phyloP scores from a whole-genome alignment of 768 basidiomycete species.

The Boletus reticulatus region DNA sequence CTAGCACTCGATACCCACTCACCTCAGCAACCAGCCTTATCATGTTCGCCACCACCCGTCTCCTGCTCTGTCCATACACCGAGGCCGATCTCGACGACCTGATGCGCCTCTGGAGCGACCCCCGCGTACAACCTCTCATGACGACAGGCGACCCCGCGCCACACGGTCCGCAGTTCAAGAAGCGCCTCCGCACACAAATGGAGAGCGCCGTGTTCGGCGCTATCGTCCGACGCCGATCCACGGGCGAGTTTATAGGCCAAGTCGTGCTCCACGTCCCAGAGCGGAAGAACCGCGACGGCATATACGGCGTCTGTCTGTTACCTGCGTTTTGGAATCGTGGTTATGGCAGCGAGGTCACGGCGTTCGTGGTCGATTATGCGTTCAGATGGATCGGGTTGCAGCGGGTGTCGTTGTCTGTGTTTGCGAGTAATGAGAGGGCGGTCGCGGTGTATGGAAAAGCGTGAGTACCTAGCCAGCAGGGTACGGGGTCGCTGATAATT shows the following conservation, averaged over 20 bases:
- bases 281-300: conserved; percentile 31
- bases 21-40: too few relatives aligned
- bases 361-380: conserved; percentile 40
- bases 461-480: conserved; percentile 29
- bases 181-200: conserved; percentile 20
- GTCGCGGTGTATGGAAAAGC: conserved; percentile 40
- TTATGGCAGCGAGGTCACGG: conserved; percentile 40
- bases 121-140: conserved; percentile 23
- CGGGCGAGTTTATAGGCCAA: conserved; percentile 33
- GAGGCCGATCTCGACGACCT: conserved; percentile 34
- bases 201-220: conserved; percentile 26
- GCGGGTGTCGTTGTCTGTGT: conserved; percentile 40
- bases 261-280: conserved; percentile 26
- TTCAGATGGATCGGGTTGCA: conserved; percentile 41
- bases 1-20: too few relatives aligned
- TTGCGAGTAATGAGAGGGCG: conserved; percentile 39
- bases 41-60: conserved; percentile 33
- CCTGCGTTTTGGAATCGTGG: conserved; percentile 38
- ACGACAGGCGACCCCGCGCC: conserved; percentile 15
- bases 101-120: conserved; percentile 28
- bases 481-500: not conserved
- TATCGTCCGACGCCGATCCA: conserved; percentile 29
- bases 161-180: conserved; percentile 15
- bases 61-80: conserved; percentile 33
- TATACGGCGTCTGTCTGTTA: conserved; percentile 31